A percentile compares a stretch with the other conserved stretches of the same genome.
Evolutionary conservation across 345 rosid species (phyloP).

Genomic region (Clausena lansium): DNA sequence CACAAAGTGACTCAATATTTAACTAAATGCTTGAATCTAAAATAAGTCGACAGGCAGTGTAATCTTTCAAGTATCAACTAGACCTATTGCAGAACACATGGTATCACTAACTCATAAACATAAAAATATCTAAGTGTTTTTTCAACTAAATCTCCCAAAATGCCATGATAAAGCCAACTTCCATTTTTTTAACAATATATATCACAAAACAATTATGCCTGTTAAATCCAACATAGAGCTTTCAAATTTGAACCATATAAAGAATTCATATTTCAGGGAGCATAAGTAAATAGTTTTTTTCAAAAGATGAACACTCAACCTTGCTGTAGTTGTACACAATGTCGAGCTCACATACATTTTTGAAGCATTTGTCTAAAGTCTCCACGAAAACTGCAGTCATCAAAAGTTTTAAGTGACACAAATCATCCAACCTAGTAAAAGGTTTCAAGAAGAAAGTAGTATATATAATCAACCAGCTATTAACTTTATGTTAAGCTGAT

Average conservation of each 20-base stretch:
- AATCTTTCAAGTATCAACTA: neutral
- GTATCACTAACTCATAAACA: neutral
- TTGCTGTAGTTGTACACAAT: conserved; percentile 83
- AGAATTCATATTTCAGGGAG: neutral
- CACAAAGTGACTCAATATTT: neutral
- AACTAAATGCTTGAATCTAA: neutral
- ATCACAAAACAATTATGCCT: neutral
- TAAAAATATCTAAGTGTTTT: neutral
- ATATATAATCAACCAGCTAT: neutral
- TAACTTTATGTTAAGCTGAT: neutral
- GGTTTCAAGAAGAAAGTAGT: neutral
- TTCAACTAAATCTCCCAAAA: neutral
- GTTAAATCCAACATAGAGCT: neutral
- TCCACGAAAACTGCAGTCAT: conserved; percentile 82
- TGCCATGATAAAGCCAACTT: neutral
- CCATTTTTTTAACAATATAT: neutral
- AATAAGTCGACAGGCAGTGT: neutral
- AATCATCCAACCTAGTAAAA: conserved; percentile 12
- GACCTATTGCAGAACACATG: neutral
- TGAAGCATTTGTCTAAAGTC: conserved; percentile 97
- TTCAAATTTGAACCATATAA: neutral
- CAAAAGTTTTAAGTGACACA: conserved; percentile 16
- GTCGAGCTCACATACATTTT: conserved; percentile 91
- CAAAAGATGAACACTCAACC: conserved; percentile 38
- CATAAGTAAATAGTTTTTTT: neutral